Base-by-base conservation (phyloP, 805 yeast species). In the Starmera amethionina region DNA sequence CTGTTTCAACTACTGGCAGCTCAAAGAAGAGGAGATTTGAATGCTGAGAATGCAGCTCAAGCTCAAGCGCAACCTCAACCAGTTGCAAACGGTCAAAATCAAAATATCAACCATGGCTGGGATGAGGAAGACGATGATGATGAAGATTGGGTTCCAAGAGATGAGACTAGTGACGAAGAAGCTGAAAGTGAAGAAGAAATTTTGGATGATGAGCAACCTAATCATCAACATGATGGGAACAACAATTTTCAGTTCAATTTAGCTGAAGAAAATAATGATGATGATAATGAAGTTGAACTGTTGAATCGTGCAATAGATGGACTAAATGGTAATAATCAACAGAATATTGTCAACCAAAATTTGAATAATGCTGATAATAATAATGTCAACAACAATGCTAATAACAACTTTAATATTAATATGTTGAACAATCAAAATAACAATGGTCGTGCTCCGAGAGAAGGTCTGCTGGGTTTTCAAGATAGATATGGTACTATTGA, bases 91-190 rank as follows among this genome's bases (percentile, higher is more conserved):
- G 30, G 30, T 29, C 27, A 16, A 33, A 25, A 8, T 11, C 35
- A 33, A 19, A 12, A 33, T 11, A 18, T 33, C 3, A 22, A 22
- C 9, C 34, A 19, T 14, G 22, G 7, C 5, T 25, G 11, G 16
- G 25, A 28, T 14, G 37, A 22, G 13, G 34, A 27, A 14, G 28
- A 37, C 16, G 30, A 13, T 29, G 59, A 51, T 14, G 62, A 60
- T 38, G 58, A 58, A 8, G 60, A 60, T 44, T 52, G 55, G 16
- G 47, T 37, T n/a, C 55, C 53, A 15, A 47, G 44, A 32, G 45
- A 42, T n/a, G 36, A 32, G 19, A 45, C 43, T 22, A 43, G 39
- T 4, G 48, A 42, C 31, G 45, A 39, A 3, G 56, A 48, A 11
- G 50, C 37, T 12, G 42, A 35, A 16, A 40, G 39, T 22, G 43